These are phyloP conservation scores for Globomyces sp. DNA, from an alignment of 371 early-diverging fungal genomes.

Conservation along the genomic window DNA sequence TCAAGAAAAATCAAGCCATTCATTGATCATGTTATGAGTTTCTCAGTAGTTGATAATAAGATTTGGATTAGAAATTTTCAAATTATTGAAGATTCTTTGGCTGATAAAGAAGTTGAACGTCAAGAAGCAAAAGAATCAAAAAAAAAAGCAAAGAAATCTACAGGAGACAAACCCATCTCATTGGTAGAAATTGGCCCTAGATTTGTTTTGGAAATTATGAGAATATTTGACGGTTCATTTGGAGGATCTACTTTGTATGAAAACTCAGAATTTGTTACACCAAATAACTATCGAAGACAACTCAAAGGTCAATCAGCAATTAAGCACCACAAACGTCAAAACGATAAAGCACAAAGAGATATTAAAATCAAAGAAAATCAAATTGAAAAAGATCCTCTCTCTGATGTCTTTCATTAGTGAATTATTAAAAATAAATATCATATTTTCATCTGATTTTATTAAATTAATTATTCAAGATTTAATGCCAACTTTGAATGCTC, in stretches of 20 bases:
- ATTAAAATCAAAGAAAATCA: constrained; percentile 10
- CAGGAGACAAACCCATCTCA: constrained; percentile 40
- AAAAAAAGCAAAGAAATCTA: constrained; percentile 66
- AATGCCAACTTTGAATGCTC: constrained; percentile 21
- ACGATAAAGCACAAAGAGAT: constrained; percentile 10
- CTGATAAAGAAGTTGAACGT: constrained; percentile 39
- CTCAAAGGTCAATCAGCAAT: constrained; percentile 21
- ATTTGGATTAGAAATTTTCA: constrained; percentile 97
- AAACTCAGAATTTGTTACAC: constrained; percentile 83
- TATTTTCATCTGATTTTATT: neutral
- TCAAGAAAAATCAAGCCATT: constrained; percentile 93
- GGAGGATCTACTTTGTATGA: constrained; percentile 88
- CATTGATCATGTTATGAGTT: constrained; percentile 89
- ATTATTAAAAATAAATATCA: neutral
- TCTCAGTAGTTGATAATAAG: constrained; percentile 84
- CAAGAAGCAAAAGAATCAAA: constrained; percentile 36
- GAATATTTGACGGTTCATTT: constrained; percentile 94
- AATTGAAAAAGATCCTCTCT: constrained; percentile 30
- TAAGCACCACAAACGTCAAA: constrained; percentile 38
- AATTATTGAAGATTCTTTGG: constrained; percentile 41
- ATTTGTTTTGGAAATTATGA: constrained; percentile 87
- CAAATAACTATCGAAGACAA: constrained; percentile 40
- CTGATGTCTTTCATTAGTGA: constrained; percentile 24
- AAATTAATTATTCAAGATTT: neutral
- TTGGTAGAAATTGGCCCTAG: constrained; percentile 98